These are phyloP conservation scores for Aspergillus pseudoterreus DNA, from an alignment of 2,329 filamentous ascomycete genomes.

Conservation along the genomic window DNA sequence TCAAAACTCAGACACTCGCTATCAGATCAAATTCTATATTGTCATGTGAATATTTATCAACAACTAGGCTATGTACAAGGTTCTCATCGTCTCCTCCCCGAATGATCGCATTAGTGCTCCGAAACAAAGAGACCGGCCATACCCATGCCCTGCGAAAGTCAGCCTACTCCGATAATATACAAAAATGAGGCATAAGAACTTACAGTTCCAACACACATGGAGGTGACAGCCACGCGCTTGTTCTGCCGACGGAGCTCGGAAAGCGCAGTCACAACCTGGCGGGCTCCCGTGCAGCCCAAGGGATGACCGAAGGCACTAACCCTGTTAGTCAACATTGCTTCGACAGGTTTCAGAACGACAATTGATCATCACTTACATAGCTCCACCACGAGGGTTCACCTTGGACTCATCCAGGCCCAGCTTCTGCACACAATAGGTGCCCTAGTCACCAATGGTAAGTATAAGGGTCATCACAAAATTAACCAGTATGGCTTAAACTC, in stretches of 20 bases:
- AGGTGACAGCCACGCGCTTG: constrained; percentile 78
- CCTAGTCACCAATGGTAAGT: constrained; percentile 51
- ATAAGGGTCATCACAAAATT: neutral
- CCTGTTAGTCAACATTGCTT: constrained; percentile 9
- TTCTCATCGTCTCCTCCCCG: neutral
- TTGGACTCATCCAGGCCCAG: constrained; percentile 74
- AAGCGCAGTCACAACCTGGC: constrained; percentile 83
- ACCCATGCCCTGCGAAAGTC: constrained; percentile 49
- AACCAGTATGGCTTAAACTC: neutral
- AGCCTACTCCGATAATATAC: neutral
- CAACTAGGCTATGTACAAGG: neutral
- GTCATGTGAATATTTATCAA: neutral
- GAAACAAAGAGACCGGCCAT: constrained; percentile 94
- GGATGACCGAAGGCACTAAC: constrained; percentile 78
- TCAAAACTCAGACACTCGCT: neutral
- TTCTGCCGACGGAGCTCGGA: constrained; percentile 79
- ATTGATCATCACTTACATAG: constrained; percentile 52
- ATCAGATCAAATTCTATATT: neutral
- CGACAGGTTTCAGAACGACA: neutral
- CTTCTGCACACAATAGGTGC: constrained; percentile 83
- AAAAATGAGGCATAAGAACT: constrained; percentile 41
- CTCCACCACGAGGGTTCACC: constrained; percentile 92
- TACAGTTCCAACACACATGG: constrained; percentile 88
- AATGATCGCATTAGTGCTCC: constrained; percentile 54
- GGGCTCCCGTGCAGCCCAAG: constrained; percentile 82